A percentile compares a stretch with the other conserved stretches of the same genome.
Evolutionary conservation across 1,284 basidiomycete species (phyloP).

Genomic region (Apiotrichum gracile): DNA sequence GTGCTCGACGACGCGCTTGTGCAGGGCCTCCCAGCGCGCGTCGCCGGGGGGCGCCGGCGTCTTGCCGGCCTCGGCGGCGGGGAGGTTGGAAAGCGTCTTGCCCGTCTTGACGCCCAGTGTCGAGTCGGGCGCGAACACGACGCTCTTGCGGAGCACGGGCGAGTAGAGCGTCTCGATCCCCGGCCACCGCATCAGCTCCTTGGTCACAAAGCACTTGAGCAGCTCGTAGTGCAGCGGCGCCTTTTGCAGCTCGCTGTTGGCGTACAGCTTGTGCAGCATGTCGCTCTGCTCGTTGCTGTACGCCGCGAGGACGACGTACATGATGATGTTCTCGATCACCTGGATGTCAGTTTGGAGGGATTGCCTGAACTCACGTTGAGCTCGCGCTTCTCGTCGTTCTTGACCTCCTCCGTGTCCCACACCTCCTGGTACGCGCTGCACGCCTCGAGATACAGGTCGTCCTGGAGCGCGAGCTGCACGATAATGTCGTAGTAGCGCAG

Average conservation of each 20-base stretch:
- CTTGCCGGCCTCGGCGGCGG: neutral
- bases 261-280: constrained; percentile 82
- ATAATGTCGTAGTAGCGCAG: constrained; percentile 93
- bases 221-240: constrained; percentile 84
- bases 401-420: constrained; percentile 90
- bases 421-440: constrained; percentile 94
- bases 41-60: constrained; percentile 48
- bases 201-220: constrained; percentile 92
- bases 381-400: constrained; percentile 70
- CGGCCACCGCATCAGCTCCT: constrained; percentile 96
- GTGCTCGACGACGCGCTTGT: constrained; percentile 94
- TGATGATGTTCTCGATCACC: constrained; percentile 89
- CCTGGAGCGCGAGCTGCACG: constrained; percentile 85
- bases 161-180: constrained; percentile 91
- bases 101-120: constrained; percentile 40
- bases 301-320: constrained; percentile 87
- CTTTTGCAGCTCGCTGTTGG: constrained; percentile 68
- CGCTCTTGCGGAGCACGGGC: constrained; percentile 68
- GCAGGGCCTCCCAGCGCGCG: constrained; percentile 89
- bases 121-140: constrained; percentile 62
- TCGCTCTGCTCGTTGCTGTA: constrained; percentile 97
- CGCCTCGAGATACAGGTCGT: constrained; percentile 81
- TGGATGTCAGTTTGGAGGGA: constrained; percentile 34
- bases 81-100: constrained; percentile 28
- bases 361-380: constrained; percentile 56